A percentile compares a stretch with the other conserved stretches of the same genome.
Conservation (phyloP, 805 yeast species). For the Candida insectorum region DNA sequence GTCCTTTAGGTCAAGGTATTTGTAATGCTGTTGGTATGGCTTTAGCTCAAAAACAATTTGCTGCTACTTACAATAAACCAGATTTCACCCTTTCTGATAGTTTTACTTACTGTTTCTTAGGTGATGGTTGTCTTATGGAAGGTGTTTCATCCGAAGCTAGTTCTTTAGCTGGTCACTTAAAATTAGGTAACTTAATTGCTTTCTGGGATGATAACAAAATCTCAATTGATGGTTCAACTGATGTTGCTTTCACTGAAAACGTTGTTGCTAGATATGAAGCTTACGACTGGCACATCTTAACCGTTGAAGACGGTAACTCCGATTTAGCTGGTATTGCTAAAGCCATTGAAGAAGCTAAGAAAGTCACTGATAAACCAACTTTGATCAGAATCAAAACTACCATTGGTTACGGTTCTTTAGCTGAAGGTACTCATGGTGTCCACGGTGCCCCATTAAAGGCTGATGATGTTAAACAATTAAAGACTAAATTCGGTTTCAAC, state of each 20-base stretch:
- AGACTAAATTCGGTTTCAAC: conserved; percentile 80
- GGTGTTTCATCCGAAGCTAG: conserved; percentile 94
- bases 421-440: conserved; percentile 83
- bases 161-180: conserved; percentile 92
- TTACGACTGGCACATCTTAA: conserved; percentile 87
- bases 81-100: conserved; percentile 67
- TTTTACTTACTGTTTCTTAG: conserved; percentile 76
- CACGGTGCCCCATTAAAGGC: conserved; percentile 96
- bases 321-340: conserved; percentile 67
- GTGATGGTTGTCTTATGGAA: conserved; percentile 98
- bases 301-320: conserved; percentile 76
- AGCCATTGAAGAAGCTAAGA: conserved; percentile 82
- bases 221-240: conserved; percentile 92
- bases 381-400: conserved; percentile 84
- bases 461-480: conserved; percentile 86
- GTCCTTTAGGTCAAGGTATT: conserved; percentile 98
- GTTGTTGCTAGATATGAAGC: conserved; percentile 80
- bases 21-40: conserved; percentile 95
- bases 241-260: conserved; percentile 89
- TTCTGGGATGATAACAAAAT: conserved; percentile 96
- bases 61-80: conserved; percentile 92
- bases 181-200: conserved; percentile 88
- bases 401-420: conserved; percentile 89
- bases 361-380: conserved; percentile 76
- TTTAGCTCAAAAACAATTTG: conserved; percentile 85